Evolutionary conservation across 2,329 filamentous ascomycete species (phyloP), one percentile per base, ranked within the genome.

Genomic region (Magnaporthiopsis rhizophila): DNA sequence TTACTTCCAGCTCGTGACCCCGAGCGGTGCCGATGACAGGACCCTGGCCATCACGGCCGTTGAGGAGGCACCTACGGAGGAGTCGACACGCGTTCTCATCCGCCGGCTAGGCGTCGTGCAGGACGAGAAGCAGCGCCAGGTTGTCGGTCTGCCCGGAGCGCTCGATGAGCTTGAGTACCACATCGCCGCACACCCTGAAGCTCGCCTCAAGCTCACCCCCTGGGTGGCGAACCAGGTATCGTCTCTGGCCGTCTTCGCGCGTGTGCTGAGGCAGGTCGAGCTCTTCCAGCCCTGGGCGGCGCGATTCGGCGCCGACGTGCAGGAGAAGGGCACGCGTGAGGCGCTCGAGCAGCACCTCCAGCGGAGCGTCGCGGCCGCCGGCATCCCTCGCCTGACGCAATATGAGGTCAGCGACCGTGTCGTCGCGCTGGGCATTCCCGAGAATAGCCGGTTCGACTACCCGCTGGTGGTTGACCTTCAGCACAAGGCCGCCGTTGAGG

Each of bases 161-260:
- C 65, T 68, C 28, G 66, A 68, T 62, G 63, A 66, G 63, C 63
- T 68, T 21, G 66, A 68, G 63, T 63, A 63, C 53, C 62, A 58
- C 28, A 56, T 63, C 21, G 38, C 34, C 9, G 45, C 61, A 1
- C 30, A 59, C 18, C 18, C 45, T 11, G 58, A 61, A 12, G 50
- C 63, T 18, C 38, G 30, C 26, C 38, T 8, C n/a, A 34, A 53
- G 18, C 58, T 65, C 26, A 62, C 64, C 7, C 38, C 65, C 30
- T 67, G 65, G 64, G 56, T 65, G 0, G 62, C 63, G 2, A 59
- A 64, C 34, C 62, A 67, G 45, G 34, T 68, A 15, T 34, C 64
- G 12, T 64, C 62, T 2, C 62, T 68, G 8, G 57, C 65, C 1
- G 61, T 68, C 24, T 63, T 65, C 12, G 63, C 65, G 2, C 62